Percentiles rank a stretch among this genome's conserved stretches.
These are phyloP conservation scores for Paspalum vaginatum DNA, from an alignment of 176 grass and related monocot species.

Conservation along the genomic window DNA sequence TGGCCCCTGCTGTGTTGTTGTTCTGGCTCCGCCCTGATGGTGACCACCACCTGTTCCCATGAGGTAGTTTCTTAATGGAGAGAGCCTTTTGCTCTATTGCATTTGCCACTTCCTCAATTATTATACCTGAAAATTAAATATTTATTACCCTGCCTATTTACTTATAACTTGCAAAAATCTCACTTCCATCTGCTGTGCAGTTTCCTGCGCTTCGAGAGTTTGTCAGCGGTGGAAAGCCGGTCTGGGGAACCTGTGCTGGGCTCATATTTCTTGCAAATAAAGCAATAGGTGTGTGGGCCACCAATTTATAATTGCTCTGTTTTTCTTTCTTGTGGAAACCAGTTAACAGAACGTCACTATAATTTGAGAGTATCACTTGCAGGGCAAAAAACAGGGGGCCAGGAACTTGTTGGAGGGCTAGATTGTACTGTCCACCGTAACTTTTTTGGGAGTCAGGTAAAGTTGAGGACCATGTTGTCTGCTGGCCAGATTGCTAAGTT, in stretches of 20 bases:
- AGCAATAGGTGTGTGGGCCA: conserved; percentile 66
- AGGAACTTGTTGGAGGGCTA: conserved; percentile 91
- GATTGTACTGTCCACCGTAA: conserved; percentile 95
- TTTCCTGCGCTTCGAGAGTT: conserved; percentile 95
- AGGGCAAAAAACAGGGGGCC: conserved; percentile 86
- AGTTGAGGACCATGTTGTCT: neutral
- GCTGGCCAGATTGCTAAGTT: neutral
- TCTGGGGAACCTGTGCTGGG: conserved; percentile 98
- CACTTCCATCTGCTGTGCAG: conserved; percentile 50
- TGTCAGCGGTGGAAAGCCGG: conserved; percentile 80
- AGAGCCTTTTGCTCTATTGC: neutral
- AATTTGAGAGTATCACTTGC: neutral
- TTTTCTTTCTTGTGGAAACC: neutral
- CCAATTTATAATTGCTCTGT: neutral
- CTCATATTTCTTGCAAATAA: conserved; percentile 97
- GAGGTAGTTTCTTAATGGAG: neutral
- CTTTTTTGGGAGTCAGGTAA: conserved; percentile 97
- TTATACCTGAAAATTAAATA: neutral
- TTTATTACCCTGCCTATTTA: conserved; percentile 9
- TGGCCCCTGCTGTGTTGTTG: no score
- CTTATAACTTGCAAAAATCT: neutral
- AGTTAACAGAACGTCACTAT: conserved; percentile 8
- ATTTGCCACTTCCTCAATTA: neutral
- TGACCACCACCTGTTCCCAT: neutral
- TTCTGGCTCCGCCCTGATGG: no score